Evolutionary conservation across 2,329 filamentous ascomycete genomes (phyloP).

Genomic region (Phaeosphaeria sp.): DNA sequence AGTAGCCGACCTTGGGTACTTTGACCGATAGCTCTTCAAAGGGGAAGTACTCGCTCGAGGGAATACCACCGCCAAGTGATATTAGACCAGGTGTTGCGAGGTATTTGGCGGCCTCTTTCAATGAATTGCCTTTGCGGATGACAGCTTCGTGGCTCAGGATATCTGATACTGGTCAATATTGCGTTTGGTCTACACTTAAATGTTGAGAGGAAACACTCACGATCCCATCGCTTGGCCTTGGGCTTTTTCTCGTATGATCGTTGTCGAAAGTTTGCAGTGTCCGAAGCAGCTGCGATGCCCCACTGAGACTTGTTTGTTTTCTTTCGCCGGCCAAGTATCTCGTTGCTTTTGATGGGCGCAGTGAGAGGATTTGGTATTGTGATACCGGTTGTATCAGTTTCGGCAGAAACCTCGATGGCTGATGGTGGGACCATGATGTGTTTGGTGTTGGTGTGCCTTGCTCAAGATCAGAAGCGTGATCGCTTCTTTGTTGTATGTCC

Average conservation of each 20-base stretch:
- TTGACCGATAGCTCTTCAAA: constrained; percentile 79
- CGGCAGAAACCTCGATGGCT: constrained; percentile 51
- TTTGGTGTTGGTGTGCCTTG: not conserved
- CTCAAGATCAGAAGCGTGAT: not conserved
- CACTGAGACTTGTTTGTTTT: constrained; percentile 73
- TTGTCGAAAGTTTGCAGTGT: constrained; percentile 82
- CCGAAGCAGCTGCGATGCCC: constrained; percentile 79
- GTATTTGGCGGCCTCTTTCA: constrained; percentile 82
- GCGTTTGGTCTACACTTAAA: not conserved
- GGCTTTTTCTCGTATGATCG: constrained; percentile 70
- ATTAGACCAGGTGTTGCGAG: constrained; percentile 85
- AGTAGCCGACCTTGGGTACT: constrained; percentile 72
- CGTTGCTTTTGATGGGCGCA: constrained; percentile 59
- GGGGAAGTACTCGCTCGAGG: constrained; percentile 91
- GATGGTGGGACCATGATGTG: constrained; percentile 41
- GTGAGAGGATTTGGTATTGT: constrained; percentile 62
- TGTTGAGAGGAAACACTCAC: constrained; percentile 62
- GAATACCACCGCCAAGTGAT: constrained; percentile 89
- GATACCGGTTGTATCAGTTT: constrained; percentile 57
- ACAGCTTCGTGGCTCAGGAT: constrained; percentile 61
- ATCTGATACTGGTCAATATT: constrained; percentile 35
- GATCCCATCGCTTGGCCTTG: constrained; percentile 82
- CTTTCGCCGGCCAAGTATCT: constrained; percentile 71
- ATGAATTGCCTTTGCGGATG: constrained; percentile 61
- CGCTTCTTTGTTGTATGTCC: not conserved